Evolutionary conservation across 139 green algal genomes (phyloP), one percentile per base, ranked within the genome.

Genomic region (Chlorella sp.): DNA sequence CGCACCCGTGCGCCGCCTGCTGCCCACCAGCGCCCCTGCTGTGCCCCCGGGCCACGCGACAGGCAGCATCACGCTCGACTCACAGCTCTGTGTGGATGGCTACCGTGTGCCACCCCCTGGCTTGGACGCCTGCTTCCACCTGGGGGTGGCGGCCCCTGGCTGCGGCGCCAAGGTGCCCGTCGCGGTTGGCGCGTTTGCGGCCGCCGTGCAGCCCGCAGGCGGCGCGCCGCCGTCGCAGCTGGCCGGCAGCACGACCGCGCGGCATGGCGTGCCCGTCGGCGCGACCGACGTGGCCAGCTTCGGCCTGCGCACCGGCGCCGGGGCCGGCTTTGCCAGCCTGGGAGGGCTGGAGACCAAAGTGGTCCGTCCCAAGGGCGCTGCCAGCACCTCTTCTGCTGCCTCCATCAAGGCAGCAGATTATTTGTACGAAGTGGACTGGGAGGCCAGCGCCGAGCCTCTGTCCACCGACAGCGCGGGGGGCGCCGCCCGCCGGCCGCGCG

Each of bases 121-220:
- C 59, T 74, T 77, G n/a, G 84, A 89, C 65, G 79, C 77, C 41
- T 78, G 71, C 62, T 73, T 89, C 23, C 84, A 89, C 71, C 68
- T 87, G 62, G 84, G 81, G 1, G 76, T 85, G 14, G 48, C 58
- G 2, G 60, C 55, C 7, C 76, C 76, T 12, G 66, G 58, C 41
- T 81, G 80, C 69, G 71, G 71, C 40, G 79, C 79, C 33, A 84
- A 84, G 42, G 79, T 84, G 35, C 79, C 79, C 8, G 45, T 84
- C 7, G 64, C 74, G 8, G 64, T 84, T 25, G 79, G 72, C 14
- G 27, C 51, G 5, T 84, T 81, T 50, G 27, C 48, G 42, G 69
- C 42, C 43, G 40, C 7, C 15, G 31, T 7, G 14, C 72, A 21
- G 72, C 42, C n/a, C 1, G 42, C 60, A 2, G n/a, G n/a, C 6